A percentile compares a stretch with the other conserved stretches of the same genome.
Evolutionary conservation across 768 basidiomycete species (phyloP).

Genomic region (Lactarius hengduanensis): DNA sequence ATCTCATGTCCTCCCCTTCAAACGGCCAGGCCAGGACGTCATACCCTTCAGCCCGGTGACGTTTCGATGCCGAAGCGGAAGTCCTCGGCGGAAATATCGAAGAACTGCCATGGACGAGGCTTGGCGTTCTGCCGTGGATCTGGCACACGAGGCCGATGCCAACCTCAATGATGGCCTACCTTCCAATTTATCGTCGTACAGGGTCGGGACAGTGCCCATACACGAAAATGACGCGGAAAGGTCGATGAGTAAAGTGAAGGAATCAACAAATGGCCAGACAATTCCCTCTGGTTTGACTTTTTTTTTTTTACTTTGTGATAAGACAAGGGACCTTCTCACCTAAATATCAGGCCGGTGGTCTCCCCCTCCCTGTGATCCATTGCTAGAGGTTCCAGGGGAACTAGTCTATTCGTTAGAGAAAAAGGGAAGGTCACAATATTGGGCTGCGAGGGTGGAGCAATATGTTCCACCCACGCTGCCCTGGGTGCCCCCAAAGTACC

Average conservation of each 20-base stretch:
- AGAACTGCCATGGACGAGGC: conserved; percentile 24
- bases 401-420: conserved; percentile 53
- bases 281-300: conserved; percentile 17
- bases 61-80: conserved; percentile 28
- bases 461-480: conserved; percentile 48
- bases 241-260: neutral
- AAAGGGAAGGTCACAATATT: conserved; percentile 44
- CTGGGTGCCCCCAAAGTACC: conserved; percentile 47
- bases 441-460: conserved; percentile 63
- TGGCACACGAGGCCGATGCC: conserved; percentile 26
- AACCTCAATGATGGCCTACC: conserved; percentile 27
- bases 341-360: conserved; percentile 34
- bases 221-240: neutral
- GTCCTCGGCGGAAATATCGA: neutral
- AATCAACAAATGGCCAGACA: neutral
- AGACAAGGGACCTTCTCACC: conserved; percentile 22
- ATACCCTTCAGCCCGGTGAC: conserved; percentile 46
- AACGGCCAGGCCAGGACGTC: conserved; percentile 34
- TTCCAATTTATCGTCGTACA: conserved; percentile 27
- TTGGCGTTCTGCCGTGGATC: conserved; percentile 26
- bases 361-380: conserved; percentile 47
- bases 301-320: conserved; percentile 26
- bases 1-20: conserved; percentile 44
- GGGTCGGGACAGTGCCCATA: neutral
- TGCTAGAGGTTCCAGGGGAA: conserved; percentile 65